Percentiles rank a stretch among this genome's conserved stretches.
Conservation (phyloP, 2,329 filamentous ascomycete species). For the Mycosphaerella arachidis region DNA sequence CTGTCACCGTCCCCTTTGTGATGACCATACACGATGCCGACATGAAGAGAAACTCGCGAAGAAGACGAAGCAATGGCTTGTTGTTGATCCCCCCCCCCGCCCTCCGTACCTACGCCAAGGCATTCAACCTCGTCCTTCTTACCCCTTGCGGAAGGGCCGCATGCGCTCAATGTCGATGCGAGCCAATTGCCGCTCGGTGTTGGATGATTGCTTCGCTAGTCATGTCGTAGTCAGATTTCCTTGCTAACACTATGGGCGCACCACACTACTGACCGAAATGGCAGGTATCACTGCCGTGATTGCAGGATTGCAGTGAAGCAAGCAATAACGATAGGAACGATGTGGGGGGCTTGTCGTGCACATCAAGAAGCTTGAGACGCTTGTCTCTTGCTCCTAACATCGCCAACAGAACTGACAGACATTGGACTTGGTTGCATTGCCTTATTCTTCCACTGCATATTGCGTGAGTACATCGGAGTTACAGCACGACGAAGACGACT, state of each 20-base stretch:
- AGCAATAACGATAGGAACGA: background rate
- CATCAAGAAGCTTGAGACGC: background rate
- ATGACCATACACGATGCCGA: background rate
- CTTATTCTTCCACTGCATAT: background rate
- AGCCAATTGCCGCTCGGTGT: background rate
- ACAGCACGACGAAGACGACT: background rate
- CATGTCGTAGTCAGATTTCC: background rate
- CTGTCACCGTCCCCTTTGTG: background rate
- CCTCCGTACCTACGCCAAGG: background rate
- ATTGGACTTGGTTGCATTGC: background rate
- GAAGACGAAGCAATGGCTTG: background rate
- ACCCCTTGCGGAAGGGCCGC: background rate
- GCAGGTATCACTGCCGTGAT: background rate
- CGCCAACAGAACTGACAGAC: background rate
- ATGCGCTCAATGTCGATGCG: background rate
- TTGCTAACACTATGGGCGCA: background rate
- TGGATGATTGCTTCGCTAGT: background rate
- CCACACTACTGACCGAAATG: background rate
- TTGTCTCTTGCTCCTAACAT: background rate
- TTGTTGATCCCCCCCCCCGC: background rate
- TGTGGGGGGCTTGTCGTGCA: background rate
- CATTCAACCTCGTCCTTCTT: background rate
- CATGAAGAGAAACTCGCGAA: background rate
- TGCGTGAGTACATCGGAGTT: background rate
- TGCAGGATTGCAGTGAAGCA: background rate